Percentiles rank a stretch among this genome's conserved stretches.
These are phyloP conservation scores for Lactarius akahatsu DNA, from an alignment of 768 basidiomycete species.

Conservation along the genomic window DNA sequence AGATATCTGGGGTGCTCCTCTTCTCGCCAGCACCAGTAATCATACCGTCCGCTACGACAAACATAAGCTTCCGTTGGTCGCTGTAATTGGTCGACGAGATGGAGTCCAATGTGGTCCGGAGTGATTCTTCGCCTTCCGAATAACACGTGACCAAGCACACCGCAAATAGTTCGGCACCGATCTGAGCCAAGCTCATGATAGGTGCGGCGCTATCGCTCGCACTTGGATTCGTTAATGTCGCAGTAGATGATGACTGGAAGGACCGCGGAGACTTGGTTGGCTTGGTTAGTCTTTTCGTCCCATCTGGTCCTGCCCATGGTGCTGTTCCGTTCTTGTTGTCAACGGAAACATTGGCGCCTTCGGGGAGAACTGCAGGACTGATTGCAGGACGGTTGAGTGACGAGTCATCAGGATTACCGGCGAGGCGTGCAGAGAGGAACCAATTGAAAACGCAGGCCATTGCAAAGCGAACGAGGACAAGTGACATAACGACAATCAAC, in stretches of 20 bases:
- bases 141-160: slow-evolving; percentile 98
- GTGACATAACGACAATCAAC: slow-evolving; percentile 84
- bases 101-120: slow-evolving; percentile 89
- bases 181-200: slow-evolving; percentile 81
- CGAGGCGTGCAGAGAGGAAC: slow-evolving; percentile 85
- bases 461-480: slow-evolving; percentile 87
- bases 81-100: slow-evolving; percentile 90
- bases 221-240: slow-evolving; percentile 50
- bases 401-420: slow-evolving; percentile 68
- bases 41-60: slow-evolving; percentile 97
- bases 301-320: slow-evolving; percentile 77
- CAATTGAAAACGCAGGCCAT: slow-evolving; percentile 98
- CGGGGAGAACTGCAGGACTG: slow-evolving; percentile 94
- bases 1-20: slow-evolving; percentile 93
- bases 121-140: slow-evolving; percentile 91
- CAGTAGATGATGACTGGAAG: slow-evolving; percentile 50
- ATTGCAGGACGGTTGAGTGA: slow-evolving; percentile 82
- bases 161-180: slow-evolving; percentile 92
- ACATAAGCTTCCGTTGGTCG: slow-evolving; percentile 87
- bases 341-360: slow-evolving; percentile 91
- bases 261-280: slow-evolving; percentile 48
- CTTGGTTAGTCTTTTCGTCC: slow-evolving; percentile 51
- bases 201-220: slow-evolving; percentile 46
- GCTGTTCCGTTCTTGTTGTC: slow-evolving; percentile 91
- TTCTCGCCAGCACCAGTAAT: slow-evolving; percentile 98